Base-by-base conservation (phyloP, 2,329 filamentous ascomycete species). In the Biscogniauxia sp. region DNA sequence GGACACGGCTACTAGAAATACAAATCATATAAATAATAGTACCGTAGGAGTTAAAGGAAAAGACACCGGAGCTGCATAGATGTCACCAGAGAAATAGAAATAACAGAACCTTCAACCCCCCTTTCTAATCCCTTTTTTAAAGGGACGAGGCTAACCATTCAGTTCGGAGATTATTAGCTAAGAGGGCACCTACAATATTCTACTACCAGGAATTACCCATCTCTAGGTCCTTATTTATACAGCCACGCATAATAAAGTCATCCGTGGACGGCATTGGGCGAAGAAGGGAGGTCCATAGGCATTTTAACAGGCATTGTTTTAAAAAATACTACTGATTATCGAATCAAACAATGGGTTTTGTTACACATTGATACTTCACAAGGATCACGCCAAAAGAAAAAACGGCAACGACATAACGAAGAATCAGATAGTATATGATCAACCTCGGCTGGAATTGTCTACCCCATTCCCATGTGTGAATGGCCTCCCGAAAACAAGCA, bases 391-490 rank as follows among this genome's bases (percentile, higher is more conserved):
- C 66, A 32, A 32, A 32, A 32, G 9, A 32, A 32, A 66, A 65
- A 68, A 69, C 65, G 63, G 66, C 28, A 68, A 64, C 61, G 64
- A 60, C 61, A 70, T 68, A 74, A 74, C 69, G 70, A 65, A 74
- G 70, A 77, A 76, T 76, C 80, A 80, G 78, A 79, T 79, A 77
- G 82, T 81, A 80, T 82, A 81, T 82, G 76, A 79, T 82, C 81
- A 81, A 82, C 81, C 79, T 82, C 76, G 77, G 75, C 76, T 79
- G 73, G 80, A 78, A 78, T 77, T 76, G 74, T 75, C 75, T 75
- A 73, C 78, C 72, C 79, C 77, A 78, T 78, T 45, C 75, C 78
- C 76, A 75, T 76, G 73, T 76, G 77, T 72, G 77, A 76, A 77
- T 78, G 77, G 77, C 78, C 77, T 76, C 77, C 78, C 78, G 79